Base-by-base conservation (phyloP, 306 rosid genomes). In the Rosa multiflora region DNA sequence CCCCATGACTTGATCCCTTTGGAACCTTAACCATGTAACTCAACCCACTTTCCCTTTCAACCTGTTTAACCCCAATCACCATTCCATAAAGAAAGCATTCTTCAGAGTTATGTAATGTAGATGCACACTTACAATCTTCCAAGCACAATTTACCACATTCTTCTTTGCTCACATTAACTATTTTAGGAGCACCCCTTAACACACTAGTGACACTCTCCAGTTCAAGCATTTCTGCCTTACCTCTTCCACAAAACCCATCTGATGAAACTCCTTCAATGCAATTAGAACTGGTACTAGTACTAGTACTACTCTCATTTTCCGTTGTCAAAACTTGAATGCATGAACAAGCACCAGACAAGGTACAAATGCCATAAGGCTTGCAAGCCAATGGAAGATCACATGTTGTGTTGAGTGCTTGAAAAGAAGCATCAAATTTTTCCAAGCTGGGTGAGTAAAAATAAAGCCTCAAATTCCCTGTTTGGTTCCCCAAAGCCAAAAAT, bases 351-450 rank as follows among this genome's bases (percentile, higher is more conserved):
- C 89, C 85, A 7, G 98, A 89, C 46, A 84, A 82, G 49, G 99
- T 95, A 52, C 99, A 95, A 66, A 95, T 81, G 0, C 96, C 98
- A 52, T 90, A 93, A 20, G 98, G 90, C 40, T 58, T 81, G 80
- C 99, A 95, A 11, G 98, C 81, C 80, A 89, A 62, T 18, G 99
- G 98, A 85, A 91, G 99, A 78, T 95, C 98, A 76, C 99, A 93
- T 2, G 96, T 91, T 8, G 66, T 86, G 79, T 90, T 90, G 35
- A 95, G 90, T 55, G 97, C 99, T 83, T 87, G 94, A 79, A 89
- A 93, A 35, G 97, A 77, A 17, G 96, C 88, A 77, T 90, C 98
- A 80, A 93, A 93, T 42, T 81, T 87, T 0, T 76, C 77, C 63
- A 79, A 83, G 76, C 83, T 82, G 1, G 85, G 70, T 39, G 97